Evolutionary conservation across 139 green algal genomes (phyloP), one percentile per base, ranked within the genome.

Genomic region (Deuterostichococcus epilithicus): DNA sequence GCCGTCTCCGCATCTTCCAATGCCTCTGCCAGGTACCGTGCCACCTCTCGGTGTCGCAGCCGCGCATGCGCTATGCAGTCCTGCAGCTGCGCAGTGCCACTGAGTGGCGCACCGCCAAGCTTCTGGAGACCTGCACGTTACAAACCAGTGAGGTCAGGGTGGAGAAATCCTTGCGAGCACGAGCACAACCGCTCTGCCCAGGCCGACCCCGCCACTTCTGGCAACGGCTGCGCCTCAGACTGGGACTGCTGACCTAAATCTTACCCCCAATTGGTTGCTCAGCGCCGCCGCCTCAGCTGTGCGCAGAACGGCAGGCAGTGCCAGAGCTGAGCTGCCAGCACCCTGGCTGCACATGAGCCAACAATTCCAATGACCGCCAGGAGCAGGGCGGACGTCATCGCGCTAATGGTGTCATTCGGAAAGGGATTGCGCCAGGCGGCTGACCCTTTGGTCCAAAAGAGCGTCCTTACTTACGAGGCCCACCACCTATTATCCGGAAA

Each of bases 41-140:
- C 36, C 30, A 90, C 68, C 30, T 90, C 88, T 65, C 39, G 47
- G 73, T 88, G 59, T n/a, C 82, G 52, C 72, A 84, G 44, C 23
- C 74, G 80, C 13, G 84, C 84, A 8, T 84, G 78, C 63, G 86
- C 86, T 59, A 84, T 74, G 60, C 84, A 89, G 44, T 83, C 71
- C 26, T 83, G 66, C 37, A 92, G 33, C 42, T 66, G 75, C 39
- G 71, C 70, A 2, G 76, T 72, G 34, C 42, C 74, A 26, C 73
- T 73, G n/a, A 77, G 70, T 30, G 77, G 79, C 32, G 37, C 44
- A 0, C 84, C 84, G 8, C 86, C 86, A 2, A 77, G 37, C 72
- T 88, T 89, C 74, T 81, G 79, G 37, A 90, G 69, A 22, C 82
- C 84, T 88, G 82, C 74, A 80, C 15, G 0, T 2, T 45, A n/a